Base-by-base conservation (phyloP, 2,329 filamentous ascomycete genomes). In the Aspergillus piperis region DNA sequence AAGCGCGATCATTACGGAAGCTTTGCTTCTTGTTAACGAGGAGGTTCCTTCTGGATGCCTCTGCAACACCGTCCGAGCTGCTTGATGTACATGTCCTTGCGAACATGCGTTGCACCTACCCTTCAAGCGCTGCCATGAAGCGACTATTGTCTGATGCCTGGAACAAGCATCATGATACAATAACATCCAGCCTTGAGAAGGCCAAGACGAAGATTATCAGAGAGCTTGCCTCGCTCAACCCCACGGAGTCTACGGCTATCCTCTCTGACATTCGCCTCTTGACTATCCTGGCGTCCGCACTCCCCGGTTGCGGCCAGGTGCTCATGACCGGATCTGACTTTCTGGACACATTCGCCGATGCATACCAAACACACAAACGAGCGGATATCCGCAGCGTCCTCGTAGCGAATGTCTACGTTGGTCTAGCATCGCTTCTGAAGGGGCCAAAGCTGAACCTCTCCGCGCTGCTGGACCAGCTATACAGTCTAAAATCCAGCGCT, bases 291-390 rank as follows among this genome's bases (percentile, higher is more conserved):
- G 65, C 76, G 4, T 78, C 75, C 25, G 65, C 70, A 25, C 70
- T 79, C 58, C 75, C 77, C 21, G 69, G 82, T 23, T 78, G 78
- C 48, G 84, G 82, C 30, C 75, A 79, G 6, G 81, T 90, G 66
- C 88, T 96, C 68, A 84, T 96, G 67, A 90, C 90, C 0, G 94
- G 94, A 1, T 92, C 90, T 54, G 94, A 97, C 75, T 94, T 95
- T 67, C 76, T 96, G 19, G 94, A 97, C 72, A 86, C 89, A 0
- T 81, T 96, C 11, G 71, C 71, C 55, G 78, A 80, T 62, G 70
- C 71, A 30, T 80, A 80, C 62, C 67, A 68, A 30, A 79, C 79
- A 52, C 83, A 88, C 59, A 87, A 86, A 74, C 85, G 88, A 59
- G 83, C 84, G 21, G 66, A 71, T 17, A 82, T 92, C 47, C 85